Conservation (phyloP, 169 alveolate genomes). For the Babesia bovis region DNA sequence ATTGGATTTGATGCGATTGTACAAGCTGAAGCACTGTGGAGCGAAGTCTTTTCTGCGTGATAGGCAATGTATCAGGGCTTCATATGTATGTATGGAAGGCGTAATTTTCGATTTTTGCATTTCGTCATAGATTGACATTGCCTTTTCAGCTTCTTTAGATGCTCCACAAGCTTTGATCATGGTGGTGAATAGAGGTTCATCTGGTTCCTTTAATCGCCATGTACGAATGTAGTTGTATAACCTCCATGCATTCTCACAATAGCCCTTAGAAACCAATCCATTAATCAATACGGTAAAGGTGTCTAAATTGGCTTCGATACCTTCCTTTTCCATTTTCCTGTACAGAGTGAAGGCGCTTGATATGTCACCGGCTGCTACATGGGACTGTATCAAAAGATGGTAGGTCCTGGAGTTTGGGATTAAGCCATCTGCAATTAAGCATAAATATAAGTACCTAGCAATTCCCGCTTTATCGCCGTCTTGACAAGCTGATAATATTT, state of each 20-base stretch:
- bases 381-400: slow-evolving; percentile 78
- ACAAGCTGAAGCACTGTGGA: slow-evolving; percentile 75
- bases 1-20: slow-evolving; percentile 74
- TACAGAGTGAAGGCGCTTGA: slow-evolving; percentile 74
- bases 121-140: slow-evolving; percentile 77
- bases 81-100: slow-evolving; percentile 80
- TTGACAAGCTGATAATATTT: slow-evolving; percentile 61
- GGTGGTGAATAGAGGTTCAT: slow-evolving; percentile 80
- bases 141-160: slow-evolving; percentile 78
- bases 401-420: slow-evolving; percentile 76
- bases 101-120: slow-evolving; percentile 64
- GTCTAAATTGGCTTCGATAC: slow-evolving; percentile 70
- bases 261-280: slow-evolving; percentile 70
- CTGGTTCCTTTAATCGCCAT: slow-evolving; percentile 82
- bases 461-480: slow-evolving; percentile 58
- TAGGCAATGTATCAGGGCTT: slow-evolving; percentile 72
- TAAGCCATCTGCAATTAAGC: slow-evolving; percentile 72
- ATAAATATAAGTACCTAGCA: slow-evolving; percentile 76
- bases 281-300: slow-evolving; percentile 79
- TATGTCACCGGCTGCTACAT: slow-evolving; percentile 68
- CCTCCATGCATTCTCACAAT: slow-evolving; percentile 75
- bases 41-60: slow-evolving; percentile 68
- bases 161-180: slow-evolving; percentile 80
- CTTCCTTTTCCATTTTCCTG: slow-evolving; percentile 81
- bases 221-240: slow-evolving; percentile 75